Evolutionary conservation across 352 stramenopile genomes (phyloP).

Genomic region (Thraustochytrium sp.): DNA sequence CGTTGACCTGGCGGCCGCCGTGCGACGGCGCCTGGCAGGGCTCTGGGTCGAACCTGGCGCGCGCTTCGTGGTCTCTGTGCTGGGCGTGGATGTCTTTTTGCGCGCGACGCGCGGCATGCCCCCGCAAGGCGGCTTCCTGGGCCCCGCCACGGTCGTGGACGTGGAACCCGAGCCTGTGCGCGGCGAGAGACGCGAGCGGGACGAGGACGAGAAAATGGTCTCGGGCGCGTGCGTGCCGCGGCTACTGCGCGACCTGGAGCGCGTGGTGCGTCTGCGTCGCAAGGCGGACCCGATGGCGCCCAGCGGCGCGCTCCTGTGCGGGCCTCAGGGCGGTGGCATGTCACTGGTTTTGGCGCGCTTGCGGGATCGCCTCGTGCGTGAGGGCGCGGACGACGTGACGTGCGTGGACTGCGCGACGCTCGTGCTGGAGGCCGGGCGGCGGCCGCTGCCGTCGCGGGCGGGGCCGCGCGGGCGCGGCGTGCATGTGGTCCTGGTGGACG

Average conservation of each 20-base stretch:
- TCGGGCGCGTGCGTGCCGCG: background rate
- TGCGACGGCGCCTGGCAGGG: background rate
- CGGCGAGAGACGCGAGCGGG: background rate
- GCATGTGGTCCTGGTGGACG: background rate
- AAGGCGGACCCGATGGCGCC: background rate
- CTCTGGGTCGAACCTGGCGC: background rate
- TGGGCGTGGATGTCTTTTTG: background rate
- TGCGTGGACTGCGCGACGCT: background rate
- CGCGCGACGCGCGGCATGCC: background rate
- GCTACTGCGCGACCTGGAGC: background rate
- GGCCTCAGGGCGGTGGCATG: background rate
- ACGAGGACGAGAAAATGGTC: background rate
- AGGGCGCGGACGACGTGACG: background rate
- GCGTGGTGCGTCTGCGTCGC: background rate
- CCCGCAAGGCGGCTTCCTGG: background rate
- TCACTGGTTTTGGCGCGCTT: background rate
- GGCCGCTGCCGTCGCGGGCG: background rate
- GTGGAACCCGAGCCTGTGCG: background rate
- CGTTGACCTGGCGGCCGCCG: background rate
- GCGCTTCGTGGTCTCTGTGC: background rate
- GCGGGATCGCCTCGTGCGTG: background rate
- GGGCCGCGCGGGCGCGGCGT: background rate
- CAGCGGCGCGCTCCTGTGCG: background rate
- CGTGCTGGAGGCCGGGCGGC: conserved; percentile 4
- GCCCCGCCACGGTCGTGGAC: background rate